Conservation (phyloP, 768 basidiomycete genomes). For the Amanita pseudoporphyria region DNA sequence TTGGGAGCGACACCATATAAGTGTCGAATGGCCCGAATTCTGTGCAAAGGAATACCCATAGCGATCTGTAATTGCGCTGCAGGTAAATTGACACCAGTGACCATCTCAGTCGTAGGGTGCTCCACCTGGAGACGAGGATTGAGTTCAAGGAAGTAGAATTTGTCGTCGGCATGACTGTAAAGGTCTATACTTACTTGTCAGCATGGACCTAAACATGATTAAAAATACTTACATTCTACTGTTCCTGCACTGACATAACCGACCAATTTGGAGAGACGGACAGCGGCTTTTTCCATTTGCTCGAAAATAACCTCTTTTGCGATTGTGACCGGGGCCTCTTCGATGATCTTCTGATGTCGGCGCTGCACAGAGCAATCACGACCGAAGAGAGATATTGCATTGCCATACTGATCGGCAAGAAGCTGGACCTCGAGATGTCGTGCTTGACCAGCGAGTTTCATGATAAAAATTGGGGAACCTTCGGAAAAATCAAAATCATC, state of each 20-base stretch:
- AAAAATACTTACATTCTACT: constrained; percentile 67
- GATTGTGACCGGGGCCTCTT: constrained; percentile 98
- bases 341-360: constrained; percentile 99
- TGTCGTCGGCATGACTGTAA: constrained; percentile 88
- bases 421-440: constrained; percentile 98
- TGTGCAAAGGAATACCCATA: constrained; percentile 95
- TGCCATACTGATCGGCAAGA: constrained; percentile 97
- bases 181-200: constrained; percentile 48
- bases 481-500: constrained; percentile 9
- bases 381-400: constrained; percentile 97
- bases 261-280: constrained; percentile 95
- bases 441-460: constrained; percentile 98
- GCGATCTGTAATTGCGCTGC: constrained; percentile 96
- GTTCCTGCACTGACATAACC: constrained; percentile 99
- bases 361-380: constrained; percentile 99
- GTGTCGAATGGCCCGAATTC: constrained; percentile 91
- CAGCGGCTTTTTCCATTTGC: constrained; percentile 98
- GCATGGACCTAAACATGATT: constrained; percentile 4
- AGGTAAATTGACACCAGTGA: constrained; percentile 96
- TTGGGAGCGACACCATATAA: constrained; percentile 92
- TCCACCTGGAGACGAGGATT: constrained; percentile 99
- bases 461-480: constrained; percentile 99
- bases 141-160: constrained; percentile 96
- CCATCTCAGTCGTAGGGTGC: constrained; percentile 99
- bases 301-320: constrained; percentile 88